Conservation (phyloP, 495 filamentous ascomycete species). For the Saxophila tyrrhenica region DNA sequence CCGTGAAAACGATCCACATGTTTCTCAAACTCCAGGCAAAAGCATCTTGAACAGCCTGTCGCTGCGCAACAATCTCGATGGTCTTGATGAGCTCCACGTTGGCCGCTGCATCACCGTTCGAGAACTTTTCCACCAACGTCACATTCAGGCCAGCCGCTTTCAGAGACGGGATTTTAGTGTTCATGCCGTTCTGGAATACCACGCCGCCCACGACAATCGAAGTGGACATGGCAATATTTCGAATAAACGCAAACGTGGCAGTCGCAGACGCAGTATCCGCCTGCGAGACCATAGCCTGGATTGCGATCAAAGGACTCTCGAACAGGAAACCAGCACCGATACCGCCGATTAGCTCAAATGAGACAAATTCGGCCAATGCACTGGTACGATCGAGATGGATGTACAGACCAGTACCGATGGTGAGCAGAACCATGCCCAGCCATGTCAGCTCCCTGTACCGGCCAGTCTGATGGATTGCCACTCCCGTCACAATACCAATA, state of each 20-base stretch:
- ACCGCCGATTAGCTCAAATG: slow-evolving; percentile 25
- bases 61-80: slow-evolving; percentile 36
- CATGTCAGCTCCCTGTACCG: slow-evolving; percentile 48
- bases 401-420: slow-evolving; percentile 43
- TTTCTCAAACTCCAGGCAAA: slow-evolving; percentile 51
- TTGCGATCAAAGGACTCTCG: slow-evolving; percentile 26
- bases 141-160: slow-evolving; percentile 36
- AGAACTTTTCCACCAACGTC: slow-evolving; percentile 31
- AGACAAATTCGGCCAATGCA: slow-evolving; percentile 35
- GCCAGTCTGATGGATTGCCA: slow-evolving; percentile 49
- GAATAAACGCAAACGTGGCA: slow-evolving; percentile 24
- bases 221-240: slow-evolving; percentile 24
- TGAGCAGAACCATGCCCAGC: slow-evolving; percentile 35
- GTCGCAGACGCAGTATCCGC: slow-evolving; percentile 27
- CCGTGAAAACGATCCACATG: slow-evolving; percentile 52
- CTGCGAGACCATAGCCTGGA: slow-evolving; percentile 26
- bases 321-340: slow-evolving; percentile 27
- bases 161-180: slow-evolving; percentile 28
- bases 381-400: slow-evolving; percentile 35
- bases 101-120: slow-evolving; percentile 40
- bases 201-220: slow-evolving; percentile 30
- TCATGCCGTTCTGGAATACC: slow-evolving; percentile 47
- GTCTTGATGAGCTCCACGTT: slow-evolving; percentile 38
- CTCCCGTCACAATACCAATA: slow-evolving; percentile 38
- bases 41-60: slow-evolving; percentile 39